phyloP scores from a whole-genome alignment of 805 yeast genomes.

The Candida tibetensis region DNA sequence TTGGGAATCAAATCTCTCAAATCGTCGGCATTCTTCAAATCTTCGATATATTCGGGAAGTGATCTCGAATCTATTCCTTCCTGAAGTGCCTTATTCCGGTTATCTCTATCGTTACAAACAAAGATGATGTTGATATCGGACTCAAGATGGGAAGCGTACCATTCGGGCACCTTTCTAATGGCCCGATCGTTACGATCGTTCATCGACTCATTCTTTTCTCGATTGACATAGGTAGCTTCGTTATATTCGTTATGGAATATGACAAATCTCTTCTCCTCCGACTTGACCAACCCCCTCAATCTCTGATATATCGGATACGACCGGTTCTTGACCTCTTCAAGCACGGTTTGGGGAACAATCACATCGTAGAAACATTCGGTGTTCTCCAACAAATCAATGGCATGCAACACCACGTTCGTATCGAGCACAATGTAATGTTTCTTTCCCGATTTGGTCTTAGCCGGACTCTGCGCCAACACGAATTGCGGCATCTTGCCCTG shows the following conservation, averaged over 20 bases:
- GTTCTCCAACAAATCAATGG: constrained; percentile 86
- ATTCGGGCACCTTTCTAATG: constrained; percentile 68
- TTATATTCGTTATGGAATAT: constrained; percentile 93
- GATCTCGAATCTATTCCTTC: constrained; percentile 57
- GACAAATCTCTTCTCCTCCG: constrained; percentile 76
- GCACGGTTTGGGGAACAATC: constrained; percentile 89
- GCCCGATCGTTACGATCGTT: constrained; percentile 93
- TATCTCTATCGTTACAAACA: constrained; percentile 76
- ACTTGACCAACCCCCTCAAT: constrained; percentile 69
- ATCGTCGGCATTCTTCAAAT: constrained; percentile 68
- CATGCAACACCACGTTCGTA: constrained; percentile 82
- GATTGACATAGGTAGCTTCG: constrained; percentile 61
- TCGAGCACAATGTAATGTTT: constrained; percentile 84
- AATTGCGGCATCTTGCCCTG: constrained; percentile 64
- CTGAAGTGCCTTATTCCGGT: constrained; percentile 52
- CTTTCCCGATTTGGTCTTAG: constrained; percentile 45
- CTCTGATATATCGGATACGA: constrained; percentile 88
- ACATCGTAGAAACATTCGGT: constrained; percentile 79
- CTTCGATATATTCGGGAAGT: constrained; percentile 66
- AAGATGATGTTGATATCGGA: constrained; percentile 47
- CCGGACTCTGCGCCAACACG: constrained; percentile 63
- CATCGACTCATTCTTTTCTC: constrained; percentile 65
- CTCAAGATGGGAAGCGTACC: constrained; percentile 68
- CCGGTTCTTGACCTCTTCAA: constrained; percentile 87
- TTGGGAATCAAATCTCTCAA: constrained; percentile 76